Base-by-base conservation (phyloP, 2,329 filamentous ascomycete species). In the Sporothrix dimorphospora region DNA sequence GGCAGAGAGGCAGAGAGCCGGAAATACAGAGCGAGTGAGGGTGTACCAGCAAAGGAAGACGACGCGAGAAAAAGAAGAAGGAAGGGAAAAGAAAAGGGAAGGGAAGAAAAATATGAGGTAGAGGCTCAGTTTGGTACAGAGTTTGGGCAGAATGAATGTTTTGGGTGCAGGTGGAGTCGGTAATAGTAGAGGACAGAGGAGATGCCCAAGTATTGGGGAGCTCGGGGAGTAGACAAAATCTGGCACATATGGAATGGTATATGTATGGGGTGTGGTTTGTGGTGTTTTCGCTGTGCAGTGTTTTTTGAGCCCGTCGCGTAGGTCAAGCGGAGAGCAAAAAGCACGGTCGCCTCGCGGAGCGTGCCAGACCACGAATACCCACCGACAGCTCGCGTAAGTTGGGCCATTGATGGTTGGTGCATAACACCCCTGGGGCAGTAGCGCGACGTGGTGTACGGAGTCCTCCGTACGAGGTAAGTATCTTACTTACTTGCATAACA, bases 111-210 rank as follows among this genome's bases (percentile, higher is more conserved):
- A 16, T 40, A 57, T 51, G 42, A 24, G 19, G 55, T 45, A 59
- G 34, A 42, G 38, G 51, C 21, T 57, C 24, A 57, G 42, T 19
- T 51, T 9, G 19, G 45, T 38, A 34, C 42, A 16, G 8, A 66
- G 45, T 30, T 21, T 34, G 65, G 27, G 27, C 21, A 30, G 34
- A 74, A 72, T 70, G 53, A 45, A 73, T 70, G 72, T 69, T 71
- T 74, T 74, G 75, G 75, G 73, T 72, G 76, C 73, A 4, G 34
- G 65, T 68, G 72, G 71, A 63, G 72, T 21, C 21, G 21, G 45
- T 51, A 6, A 51, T 47, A n/a, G n/a, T n/a, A 67, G 19, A 45
- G 55, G 65, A 49, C 24, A 69, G 57, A 57, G 63, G 57, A 61
- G 45, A 8, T 19, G 38, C 5, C 24, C n/a, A 55, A 24, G 53